phyloP scores from a whole-genome alignment of 192 early-diverging fungal species.

The Backusella psychrophila region DNA sequence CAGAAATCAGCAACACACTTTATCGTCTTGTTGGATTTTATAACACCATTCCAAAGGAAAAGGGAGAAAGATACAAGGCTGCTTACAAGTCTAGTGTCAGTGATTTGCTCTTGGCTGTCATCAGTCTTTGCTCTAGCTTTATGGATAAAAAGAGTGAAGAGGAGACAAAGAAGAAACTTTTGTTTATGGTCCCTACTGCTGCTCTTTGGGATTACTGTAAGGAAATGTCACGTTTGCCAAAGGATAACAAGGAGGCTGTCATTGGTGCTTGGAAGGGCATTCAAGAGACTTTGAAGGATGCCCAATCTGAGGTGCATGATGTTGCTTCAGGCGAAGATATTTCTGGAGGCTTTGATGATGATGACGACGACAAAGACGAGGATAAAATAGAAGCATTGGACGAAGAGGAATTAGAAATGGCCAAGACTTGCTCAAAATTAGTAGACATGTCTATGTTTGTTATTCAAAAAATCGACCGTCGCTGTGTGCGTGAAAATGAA shows the following conservation, averaged over 20 bases:
- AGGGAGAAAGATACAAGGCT: neutral
- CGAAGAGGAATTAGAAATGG: conserved; percentile 12
- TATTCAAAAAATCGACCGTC: conserved; percentile 22
- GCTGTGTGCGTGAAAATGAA: conserved; percentile 7
- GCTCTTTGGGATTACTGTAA: conserved; percentile 30
- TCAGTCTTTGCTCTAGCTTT: conserved; percentile 24
- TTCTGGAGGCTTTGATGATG: conserved; percentile 14
- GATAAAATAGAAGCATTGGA: conserved; percentile 10
- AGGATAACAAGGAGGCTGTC: conserved; percentile 26
- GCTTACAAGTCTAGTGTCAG: conserved; percentile 3
- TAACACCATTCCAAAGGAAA: conserved; percentile 18
- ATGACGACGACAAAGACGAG: conserved; percentile 18
- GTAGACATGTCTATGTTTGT: conserved; percentile 23
- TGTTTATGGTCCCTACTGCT: conserved; percentile 30
- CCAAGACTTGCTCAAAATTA: conserved; percentile 11
- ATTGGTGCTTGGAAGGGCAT: conserved; percentile 9
- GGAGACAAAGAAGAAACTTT: conserved; percentile 11
- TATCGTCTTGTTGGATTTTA: conserved; percentile 31
- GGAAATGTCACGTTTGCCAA: neutral
- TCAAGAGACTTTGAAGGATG: conserved; percentile 21
- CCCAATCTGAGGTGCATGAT: conserved; percentile 22
- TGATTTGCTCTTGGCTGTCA: neutral
- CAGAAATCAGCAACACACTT: conserved; percentile 24
- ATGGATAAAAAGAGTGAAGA: neutral
- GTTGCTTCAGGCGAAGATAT: conserved; percentile 14